Evolutionary conservation across 306 rosid genomes (phyloP).

Genomic region (Fragaria vesca): DNA sequence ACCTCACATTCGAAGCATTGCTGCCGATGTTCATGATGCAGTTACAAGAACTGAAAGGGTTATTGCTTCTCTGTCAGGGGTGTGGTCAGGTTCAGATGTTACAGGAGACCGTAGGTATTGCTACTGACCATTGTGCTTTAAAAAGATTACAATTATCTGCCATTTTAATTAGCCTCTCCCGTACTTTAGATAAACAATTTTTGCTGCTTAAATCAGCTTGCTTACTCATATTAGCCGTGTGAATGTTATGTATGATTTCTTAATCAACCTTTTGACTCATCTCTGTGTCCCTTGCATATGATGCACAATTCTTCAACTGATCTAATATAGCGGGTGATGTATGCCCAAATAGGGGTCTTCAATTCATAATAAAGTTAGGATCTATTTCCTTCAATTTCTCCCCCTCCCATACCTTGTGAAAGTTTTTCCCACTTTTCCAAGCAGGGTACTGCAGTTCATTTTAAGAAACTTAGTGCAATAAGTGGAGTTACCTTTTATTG

Average conservation of each 20-base stretch:
- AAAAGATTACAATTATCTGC: not conserved
- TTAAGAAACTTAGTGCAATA: not conserved
- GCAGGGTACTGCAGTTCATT: not conserved
- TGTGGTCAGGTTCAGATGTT: constrained; percentile 80
- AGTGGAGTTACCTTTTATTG: not conserved
- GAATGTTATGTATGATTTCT: not conserved
- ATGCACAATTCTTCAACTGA: constrained; percentile 1
- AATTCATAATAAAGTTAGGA: not conserved
- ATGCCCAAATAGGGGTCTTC: not conserved
- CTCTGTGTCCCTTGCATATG: not conserved
- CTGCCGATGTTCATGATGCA: constrained; percentile 82
- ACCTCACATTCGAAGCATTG: constrained; percentile 78
- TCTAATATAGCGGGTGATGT: not conserved
- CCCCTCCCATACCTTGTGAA: not conserved
- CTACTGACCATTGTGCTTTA: not conserved
- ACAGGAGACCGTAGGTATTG: constrained; percentile 63
- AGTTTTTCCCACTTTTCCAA: not conserved
- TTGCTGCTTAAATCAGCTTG: not conserved
- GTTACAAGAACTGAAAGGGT: constrained; percentile 84
- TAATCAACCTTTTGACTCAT: not conserved
- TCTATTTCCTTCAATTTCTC: not conserved
- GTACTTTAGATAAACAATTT: not conserved
- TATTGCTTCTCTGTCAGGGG: constrained; percentile 72
- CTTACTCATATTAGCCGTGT: not conserved
- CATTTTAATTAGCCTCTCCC: not conserved